Conservation (phyloP, 2,329 filamentous ascomycete genomes). For the Verticillium alfalfae region DNA sequence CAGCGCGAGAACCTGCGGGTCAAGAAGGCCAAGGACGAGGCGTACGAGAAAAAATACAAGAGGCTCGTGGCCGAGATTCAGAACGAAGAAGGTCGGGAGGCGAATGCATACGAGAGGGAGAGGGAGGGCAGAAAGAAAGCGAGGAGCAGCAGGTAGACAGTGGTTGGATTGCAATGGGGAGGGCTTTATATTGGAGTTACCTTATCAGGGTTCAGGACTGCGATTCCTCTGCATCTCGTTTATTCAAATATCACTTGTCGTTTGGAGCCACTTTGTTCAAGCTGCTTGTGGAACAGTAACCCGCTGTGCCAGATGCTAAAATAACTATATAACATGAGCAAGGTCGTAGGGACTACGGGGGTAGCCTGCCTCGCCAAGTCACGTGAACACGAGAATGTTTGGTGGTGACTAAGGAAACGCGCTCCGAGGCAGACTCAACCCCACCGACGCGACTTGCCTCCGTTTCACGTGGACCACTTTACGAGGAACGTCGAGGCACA, state of each 20-base stretch:
- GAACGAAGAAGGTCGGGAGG: conserved; percentile 80
- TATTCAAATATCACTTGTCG: not conserved
- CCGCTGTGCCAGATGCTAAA: no score
- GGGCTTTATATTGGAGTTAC: not conserved
- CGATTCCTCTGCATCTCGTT: not conserved
- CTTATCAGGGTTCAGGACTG: not conserved
- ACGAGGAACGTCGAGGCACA: not conserved
- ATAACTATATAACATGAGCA: no score
- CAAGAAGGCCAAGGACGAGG: conserved; percentile 89
- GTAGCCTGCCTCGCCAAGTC: conserved; percentile 4
- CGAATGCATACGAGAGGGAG: conserved; percentile 85
- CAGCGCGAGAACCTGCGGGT: conserved; percentile 81
- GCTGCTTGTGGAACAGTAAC: no score
- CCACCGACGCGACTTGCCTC: conserved; percentile 4
- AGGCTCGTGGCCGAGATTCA: conserved; percentile 91
- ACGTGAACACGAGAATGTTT: conserved; percentile 7
- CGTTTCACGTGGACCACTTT: conserved; percentile 1
- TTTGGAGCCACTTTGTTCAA: no score
- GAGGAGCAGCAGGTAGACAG: conserved; percentile 27
- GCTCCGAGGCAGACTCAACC: not conserved
- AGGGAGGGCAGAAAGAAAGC: conserved; percentile 68
- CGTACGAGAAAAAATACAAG: conserved; percentile 96
- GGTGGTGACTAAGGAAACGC: conserved; percentile 4
- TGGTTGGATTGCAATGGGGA: not conserved
- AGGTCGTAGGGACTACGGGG: not conserved